phyloP scores from a whole-genome alignment of 495 filamentous ascomycete species.

The Podospora tetraspora region DNA sequence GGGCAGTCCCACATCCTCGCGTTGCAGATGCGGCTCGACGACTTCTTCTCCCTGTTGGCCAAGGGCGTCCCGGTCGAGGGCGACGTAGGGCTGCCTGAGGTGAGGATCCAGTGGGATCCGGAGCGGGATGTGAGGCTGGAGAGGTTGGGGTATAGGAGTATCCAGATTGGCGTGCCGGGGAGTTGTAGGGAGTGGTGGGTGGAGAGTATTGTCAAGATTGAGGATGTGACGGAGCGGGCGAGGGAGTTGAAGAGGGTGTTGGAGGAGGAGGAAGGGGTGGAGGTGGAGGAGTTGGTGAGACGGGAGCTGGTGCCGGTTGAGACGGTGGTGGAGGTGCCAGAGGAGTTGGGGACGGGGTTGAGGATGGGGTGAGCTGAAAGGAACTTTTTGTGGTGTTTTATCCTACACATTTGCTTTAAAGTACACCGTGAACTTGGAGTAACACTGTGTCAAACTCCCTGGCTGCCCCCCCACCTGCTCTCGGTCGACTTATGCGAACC shows the following conservation, averaged over 20 bases:
- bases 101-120: slow-evolving; percentile 61
- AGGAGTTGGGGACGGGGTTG: slow-evolving; percentile 17
- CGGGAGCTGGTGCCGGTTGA: slow-evolving; percentile 43
- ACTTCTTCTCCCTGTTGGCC: slow-evolving; percentile 40
- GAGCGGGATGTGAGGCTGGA: slow-evolving; percentile 44
- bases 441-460: not conserved
- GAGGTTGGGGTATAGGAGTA: slow-evolving; percentile 45
- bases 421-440: not conserved
- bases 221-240: slow-evolving; percentile 54
- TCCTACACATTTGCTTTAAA: not conserved
- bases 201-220: slow-evolving; percentile 49
- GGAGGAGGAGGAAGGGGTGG: slow-evolving; percentile 33
- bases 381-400: not conserved
- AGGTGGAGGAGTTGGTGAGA: slow-evolving; percentile 35
- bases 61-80: slow-evolving; percentile 11
- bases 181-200: slow-evolving; percentile 40
- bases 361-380: slow-evolving; percentile 13
- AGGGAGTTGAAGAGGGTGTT: slow-evolving; percentile 40
- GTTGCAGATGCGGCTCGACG: slow-evolving; percentile 41
- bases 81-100: slow-evolving; percentile 30
- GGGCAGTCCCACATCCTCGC: slow-evolving; percentile 52
- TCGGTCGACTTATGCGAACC: not conserved
- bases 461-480: not conserved
- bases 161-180: slow-evolving; percentile 56
- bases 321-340: slow-evolving; percentile 38